Percentiles rank a stretch among this genome's conserved stretches.
Conservation (phyloP, 1,284 basidiomycete species). For the Ceratobasidium sp. region DNA sequence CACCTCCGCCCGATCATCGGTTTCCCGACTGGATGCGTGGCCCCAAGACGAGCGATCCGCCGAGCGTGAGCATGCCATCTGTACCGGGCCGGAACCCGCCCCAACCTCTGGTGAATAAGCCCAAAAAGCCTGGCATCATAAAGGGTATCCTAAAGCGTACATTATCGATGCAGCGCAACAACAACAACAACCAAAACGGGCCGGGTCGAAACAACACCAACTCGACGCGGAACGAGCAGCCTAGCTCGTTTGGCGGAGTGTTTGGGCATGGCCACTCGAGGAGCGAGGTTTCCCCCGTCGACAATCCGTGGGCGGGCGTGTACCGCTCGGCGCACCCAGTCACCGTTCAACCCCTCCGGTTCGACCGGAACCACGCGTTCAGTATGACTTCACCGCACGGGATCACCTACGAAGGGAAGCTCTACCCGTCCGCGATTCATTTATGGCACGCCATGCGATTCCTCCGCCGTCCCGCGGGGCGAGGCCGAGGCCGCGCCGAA, state of each 20-base stretch:
- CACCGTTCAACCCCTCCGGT: conserved; percentile 33
- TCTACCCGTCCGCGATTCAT: conserved; percentile 35
- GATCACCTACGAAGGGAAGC: conserved; percentile 33
- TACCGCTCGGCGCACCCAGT: conserved; percentile 24
- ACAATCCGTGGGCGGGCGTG: conserved; percentile 41
- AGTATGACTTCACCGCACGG: conserved; percentile 42
- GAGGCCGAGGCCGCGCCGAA: conserved; percentile 36
- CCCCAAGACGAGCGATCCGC: neutral
- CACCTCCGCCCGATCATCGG: neutral
- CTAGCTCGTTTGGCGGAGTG: conserved; percentile 13
- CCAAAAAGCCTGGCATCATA: conserved; percentile 33
- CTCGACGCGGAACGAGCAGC: conserved; percentile 7
- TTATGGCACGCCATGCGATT: conserved; percentile 41
- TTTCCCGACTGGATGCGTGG: conserved; percentile 30
- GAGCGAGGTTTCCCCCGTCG: conserved; percentile 41
- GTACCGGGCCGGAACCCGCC: conserved; percentile 33
- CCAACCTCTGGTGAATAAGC: conserved; percentile 26
- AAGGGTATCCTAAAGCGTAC: conserved; percentile 42
- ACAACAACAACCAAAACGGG: conserved; percentile 4
- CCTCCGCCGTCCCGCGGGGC: conserved; percentile 31
- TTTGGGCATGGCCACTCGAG: conserved; percentile 29
- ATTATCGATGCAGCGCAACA: conserved; percentile 42
- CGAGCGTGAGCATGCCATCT: neutral
- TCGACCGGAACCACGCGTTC: conserved; percentile 27
- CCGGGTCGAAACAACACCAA: conserved; percentile 21